phyloP scores from a whole-genome alignment of 176 grass and related monocot genomes.

The Oryza glaberrima region DNA sequence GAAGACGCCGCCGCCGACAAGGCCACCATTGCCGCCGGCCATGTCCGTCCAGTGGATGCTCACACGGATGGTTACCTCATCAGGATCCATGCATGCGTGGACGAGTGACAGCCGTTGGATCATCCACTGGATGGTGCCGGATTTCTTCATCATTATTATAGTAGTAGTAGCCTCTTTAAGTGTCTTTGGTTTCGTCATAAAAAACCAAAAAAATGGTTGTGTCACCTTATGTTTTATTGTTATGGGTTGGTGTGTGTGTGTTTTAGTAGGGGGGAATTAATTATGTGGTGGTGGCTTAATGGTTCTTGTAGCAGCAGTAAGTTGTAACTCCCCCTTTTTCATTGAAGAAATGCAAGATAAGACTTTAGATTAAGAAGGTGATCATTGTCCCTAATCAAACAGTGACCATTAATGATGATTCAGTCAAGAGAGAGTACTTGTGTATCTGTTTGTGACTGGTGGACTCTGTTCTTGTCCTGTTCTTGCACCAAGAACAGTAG shows the following conservation, averaged over 20 bases:
- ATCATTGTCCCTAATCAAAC: not conserved
- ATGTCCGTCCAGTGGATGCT: slow-evolving; percentile 59
- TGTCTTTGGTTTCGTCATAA: not conserved
- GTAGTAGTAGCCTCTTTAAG: slow-evolving; percentile 26
- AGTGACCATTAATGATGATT: not conserved
- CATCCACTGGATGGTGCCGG: slow-evolving; percentile 54
- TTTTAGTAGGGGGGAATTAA: slow-evolving; percentile 14
- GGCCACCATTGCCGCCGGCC: not conserved
- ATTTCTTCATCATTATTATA: slow-evolving; percentile 5
- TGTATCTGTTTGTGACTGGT: not conserved
- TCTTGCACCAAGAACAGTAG: not conserved
- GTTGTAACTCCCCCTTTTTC: slow-evolving; percentile 20
- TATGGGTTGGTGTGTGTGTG: slow-evolving; percentile 19
- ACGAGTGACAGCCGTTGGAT: slow-evolving; percentile 63
- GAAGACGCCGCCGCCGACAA: not conserved
- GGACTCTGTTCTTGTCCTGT: not conserved
- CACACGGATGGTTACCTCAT: slow-evolving; percentile 55
- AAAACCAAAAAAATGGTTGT: not conserved
- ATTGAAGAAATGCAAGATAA: slow-evolving; percentile 40
- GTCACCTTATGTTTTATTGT: not conserved
- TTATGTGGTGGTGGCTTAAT: slow-evolving; percentile 3
- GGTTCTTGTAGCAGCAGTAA: slow-evolving; percentile 6
- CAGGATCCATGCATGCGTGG: slow-evolving; percentile 4
- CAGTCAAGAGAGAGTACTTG: not conserved
- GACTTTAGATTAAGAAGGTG: not conserved